Evolutionary conservation across 805 yeast genomes (phyloP), one percentile per base, ranked within the genome.

Genomic region (Starmerella scarabaei): DNA sequence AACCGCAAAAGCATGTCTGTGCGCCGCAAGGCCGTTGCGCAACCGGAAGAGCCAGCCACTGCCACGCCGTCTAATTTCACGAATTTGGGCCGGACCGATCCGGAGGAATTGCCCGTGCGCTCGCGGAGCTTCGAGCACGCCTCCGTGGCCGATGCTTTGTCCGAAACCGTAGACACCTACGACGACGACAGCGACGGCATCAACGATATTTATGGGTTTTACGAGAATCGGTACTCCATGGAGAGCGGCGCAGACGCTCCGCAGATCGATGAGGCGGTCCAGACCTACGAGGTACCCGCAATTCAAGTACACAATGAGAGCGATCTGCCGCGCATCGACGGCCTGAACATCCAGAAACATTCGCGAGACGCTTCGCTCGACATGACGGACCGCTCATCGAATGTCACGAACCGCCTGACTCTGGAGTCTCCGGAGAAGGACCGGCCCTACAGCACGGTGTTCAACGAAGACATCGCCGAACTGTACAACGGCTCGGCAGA

Each of bases 381-480:
- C n/a, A n/a, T n/a, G n/a, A n/a, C n/a, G n/a, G n/a, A n/a, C n/a
- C n/a, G n/a, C n/a, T n/a, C n/a, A n/a, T n/a, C n/a, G n/a, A 11
- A 7, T 23, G 11, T 11, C 11, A 23, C 26, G 26, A 23, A 23
- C 11, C 9, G 7, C 9, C 9, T 11, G 7, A 23, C 26, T 11
- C 11, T 23, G 26, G 26, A 23, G 11, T 23, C 26, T 7, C 9
- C 7, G 26, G 26, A 23, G 9, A 11, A 7, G 9, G 26, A 23
- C 26, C 27, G 42, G 29, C 42, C 42, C 2, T 30, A 14, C 20
- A 44, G 48, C 37, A 41, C 44, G 16, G 43, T 35, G 21, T 48
- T 52, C 0, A 61, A 57, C 36, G 51, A 54, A 2, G 59, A 53
- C 21, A 42, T 58, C n/a, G 54, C 55, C 19, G 62, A 50, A 26